Base-by-base conservation (phyloP, 495 filamentous ascomycete genomes). In the Aspergillus sclerotiicarbonarius region DNA sequence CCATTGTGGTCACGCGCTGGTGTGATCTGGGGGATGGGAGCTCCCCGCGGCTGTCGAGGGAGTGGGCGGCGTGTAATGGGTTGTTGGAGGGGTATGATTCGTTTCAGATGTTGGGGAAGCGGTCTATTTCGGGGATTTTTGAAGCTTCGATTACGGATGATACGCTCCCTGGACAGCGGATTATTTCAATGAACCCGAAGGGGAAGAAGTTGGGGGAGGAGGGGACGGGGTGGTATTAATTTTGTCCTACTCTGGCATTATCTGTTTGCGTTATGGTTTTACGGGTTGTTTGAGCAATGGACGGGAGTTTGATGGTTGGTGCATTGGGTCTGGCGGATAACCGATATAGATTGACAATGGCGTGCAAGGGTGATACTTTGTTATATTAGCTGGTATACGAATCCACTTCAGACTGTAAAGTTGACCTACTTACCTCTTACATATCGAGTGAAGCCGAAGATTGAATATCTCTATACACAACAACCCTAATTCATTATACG, bases 1-100 rank as follows among this genome's bases (percentile, higher is more conserved):
- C 78, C 8, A 76, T 86, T 52, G 71, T 80, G n/a, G 80, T 86
- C 15, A 86, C 82, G 16, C 66, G 82, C 20, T 86, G 83, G 83
- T 76, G 70, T 57, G 83, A 86, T 67, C 64, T 86, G 32, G 83
- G 83, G 2, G 73, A 82, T 70, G 80, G 80, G 4, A 73, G 66
- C 1, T 68, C 64, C 13, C 77, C 81, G 7, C 54, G 59, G 6
- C 31, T 61, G 43, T 71, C 62, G 0, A 51, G 55, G 29, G 79
- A 84, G 61, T 86, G 80, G 80, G 74, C 70, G 0, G 76, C 81
- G 16, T 66, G 77, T 58, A 81, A 78, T 65, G 80, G 80, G 6
- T 46, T 61, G 30, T 51, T 47, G 0, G 68, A 70, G 15, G 69
- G 20, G 54, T 85, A 81, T 70, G 78, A 85, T 62, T 77, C 76